Conservation (phyloP, 495 filamentous ascomycete genomes). For the Neurospora africana region DNA sequence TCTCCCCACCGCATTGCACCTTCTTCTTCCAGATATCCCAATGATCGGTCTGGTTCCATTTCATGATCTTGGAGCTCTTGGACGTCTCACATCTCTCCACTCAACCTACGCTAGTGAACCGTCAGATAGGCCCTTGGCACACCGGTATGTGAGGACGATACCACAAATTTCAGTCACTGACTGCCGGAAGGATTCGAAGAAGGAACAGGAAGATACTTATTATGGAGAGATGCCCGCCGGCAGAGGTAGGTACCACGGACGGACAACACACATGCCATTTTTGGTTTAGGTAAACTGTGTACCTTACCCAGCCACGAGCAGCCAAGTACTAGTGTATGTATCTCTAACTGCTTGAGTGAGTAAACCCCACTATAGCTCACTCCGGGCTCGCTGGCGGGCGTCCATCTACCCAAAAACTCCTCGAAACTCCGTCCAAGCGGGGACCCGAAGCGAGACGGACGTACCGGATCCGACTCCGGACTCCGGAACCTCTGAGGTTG, state of each 20-base stretch:
- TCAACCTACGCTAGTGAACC: neutral
- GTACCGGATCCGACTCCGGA: neutral
- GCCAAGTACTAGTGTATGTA: neutral
- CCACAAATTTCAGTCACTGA: neutral
- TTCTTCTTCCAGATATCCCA: neutral
- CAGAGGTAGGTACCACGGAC: neutral
- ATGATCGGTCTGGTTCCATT: neutral
- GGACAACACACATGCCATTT: neutral
- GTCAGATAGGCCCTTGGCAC: neutral
- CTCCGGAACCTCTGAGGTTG: neutral
- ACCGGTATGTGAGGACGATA: neutral
- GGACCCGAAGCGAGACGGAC: neutral
- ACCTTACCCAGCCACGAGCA: neutral
- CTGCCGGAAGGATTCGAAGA: neutral
- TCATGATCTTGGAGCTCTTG: neutral
- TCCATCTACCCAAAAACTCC: neutral
- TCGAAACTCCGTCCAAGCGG: neutral
- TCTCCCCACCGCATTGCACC: neutral
- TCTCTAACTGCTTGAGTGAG: neutral
- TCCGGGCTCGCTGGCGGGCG: neutral
- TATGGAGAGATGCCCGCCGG: neutral
- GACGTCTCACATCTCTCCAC: neutral
- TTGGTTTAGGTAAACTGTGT: neutral
- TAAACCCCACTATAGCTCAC: neutral
- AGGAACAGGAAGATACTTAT: neutral